Base-by-base conservation (phyloP, 2,329 filamentous ascomycete genomes). In the Leptographium procerum region DNA sequence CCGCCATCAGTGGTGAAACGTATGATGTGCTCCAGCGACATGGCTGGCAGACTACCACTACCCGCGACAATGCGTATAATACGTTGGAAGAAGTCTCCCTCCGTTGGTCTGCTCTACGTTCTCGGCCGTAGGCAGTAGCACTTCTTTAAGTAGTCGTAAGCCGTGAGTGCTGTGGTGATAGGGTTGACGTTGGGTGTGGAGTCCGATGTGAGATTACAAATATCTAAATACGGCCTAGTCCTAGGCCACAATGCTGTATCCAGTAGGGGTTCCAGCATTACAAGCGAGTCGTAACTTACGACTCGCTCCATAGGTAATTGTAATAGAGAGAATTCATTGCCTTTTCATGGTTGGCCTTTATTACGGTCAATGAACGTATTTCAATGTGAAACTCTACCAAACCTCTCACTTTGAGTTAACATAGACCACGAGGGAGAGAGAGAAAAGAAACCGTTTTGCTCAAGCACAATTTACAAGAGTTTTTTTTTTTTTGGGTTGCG, bases 1-100 rank as follows among this genome's bases (percentile, higher is more conserved):
- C 77, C 71, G 29, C 73, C 71, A 60, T 80, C 76, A 24, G 74
- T 76, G 45, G 73, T 73, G 60, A 79, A 79, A 60, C 70, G 70
- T 53, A 77, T 70, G 61, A 72, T 68, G 45, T 71, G 70, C 33
- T 74, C 69, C 36, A 70, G 52, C 16, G 43, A 31, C 61, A 61
- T 63, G 24, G 16, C 29, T 10, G 51, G 8, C n/a, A n/a, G 31
- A 24, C 4, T 22, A 19, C 4, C 29, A 51, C n/a, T n/a, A n/a
- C n/a, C n/a, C n/a, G n/a, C n/a, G n/a, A n/a, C n/a, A n/a, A n/a
- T n/a, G n/a, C n/a, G 16, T 16, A 16, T 9, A 40, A 40, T 3
- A 19, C 14, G 36, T 40, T 19, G 36, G 31, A 40, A 13, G 36
- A 19, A 5, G 14, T 3, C 36, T 40, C 11, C 22, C 22, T 24